These are phyloP conservation scores for Ascosphaera aggregata DNA, from an alignment of 2,329 filamentous ascomycete species.

Conservation along the genomic window DNA sequence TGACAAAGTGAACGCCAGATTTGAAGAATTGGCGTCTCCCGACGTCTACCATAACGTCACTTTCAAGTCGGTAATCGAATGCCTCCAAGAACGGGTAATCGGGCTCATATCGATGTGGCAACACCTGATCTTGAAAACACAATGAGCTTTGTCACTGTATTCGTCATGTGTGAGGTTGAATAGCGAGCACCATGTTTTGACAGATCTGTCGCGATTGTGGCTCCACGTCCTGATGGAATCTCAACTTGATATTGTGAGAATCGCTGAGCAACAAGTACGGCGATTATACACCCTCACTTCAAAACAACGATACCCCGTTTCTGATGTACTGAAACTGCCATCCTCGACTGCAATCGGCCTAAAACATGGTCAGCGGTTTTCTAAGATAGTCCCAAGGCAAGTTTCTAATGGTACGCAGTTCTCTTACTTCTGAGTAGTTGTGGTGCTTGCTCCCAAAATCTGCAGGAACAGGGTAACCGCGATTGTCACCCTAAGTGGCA, in stretches of 20 bases:
- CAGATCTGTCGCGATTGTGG: slow-evolving; percentile 61
- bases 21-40: slow-evolving; percentile 48
- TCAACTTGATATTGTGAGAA: slow-evolving; percentile 36
- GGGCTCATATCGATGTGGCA: slow-evolving; percentile 30
- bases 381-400: neutral
- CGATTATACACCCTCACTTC: slow-evolving; percentile 60
- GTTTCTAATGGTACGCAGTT: neutral
- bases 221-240: slow-evolving; percentile 41
- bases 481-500: too few relatives aligned
- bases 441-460: neutral
- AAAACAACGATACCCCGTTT: slow-evolving; percentile 39
- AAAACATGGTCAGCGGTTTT: neutral
- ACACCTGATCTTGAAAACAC: slow-evolving; percentile 40
- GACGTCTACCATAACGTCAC: slow-evolving; percentile 44
- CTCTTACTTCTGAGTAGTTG: neutral
- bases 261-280: slow-evolving; percentile 47
- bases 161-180: slow-evolving; percentile 47
- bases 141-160: slow-evolving; percentile 39
- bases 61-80: slow-evolving; percentile 48
- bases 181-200: slow-evolving; percentile 70
- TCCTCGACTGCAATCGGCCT: neutral
- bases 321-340: slow-evolving; percentile 26
- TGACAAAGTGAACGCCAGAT: slow-evolving; percentile 38
- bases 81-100: slow-evolving; percentile 46
- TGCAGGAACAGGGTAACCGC: neutral